phyloP scores from a whole-genome alignment of 2,329 filamentous ascomycete genomes.

The Didymella lethalis region DNA sequence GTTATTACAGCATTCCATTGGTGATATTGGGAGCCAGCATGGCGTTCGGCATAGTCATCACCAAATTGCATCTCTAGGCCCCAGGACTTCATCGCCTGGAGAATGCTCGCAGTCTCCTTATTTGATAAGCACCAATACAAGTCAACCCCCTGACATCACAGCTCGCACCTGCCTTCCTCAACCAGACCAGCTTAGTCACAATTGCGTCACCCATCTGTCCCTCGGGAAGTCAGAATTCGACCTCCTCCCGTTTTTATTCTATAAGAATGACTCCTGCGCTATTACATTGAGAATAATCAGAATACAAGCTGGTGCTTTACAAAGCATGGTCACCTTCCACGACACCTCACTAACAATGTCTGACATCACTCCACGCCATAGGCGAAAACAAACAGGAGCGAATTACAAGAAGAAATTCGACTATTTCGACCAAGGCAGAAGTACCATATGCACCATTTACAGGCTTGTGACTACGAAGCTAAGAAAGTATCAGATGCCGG shows the following conservation, averaged over 20 bases:
- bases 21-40: constrained; percentile 11
- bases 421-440: not conserved
- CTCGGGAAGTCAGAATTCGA: not conserved
- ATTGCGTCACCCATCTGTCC: not conserved
- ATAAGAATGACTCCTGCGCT: not conserved
- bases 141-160: not conserved
- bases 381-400: not conserved
- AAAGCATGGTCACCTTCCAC: not conserved
- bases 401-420: not conserved
- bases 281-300: not conserved
- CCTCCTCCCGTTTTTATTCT: not conserved
- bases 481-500: not conserved
- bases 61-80: not conserved
- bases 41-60: constrained; percentile 2
- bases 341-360: not conserved
- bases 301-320: not conserved
- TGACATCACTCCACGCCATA: not conserved
- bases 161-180: not conserved
- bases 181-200: not conserved
- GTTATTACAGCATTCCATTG: constrained; percentile 1
- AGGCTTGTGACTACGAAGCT: not conserved
- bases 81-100: not conserved
- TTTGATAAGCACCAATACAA: not conserved
- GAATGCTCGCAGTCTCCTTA: not conserved
- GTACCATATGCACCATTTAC: not conserved